Evolutionary conservation across 306 rosid species (phyloP).

Genomic region (Fragaria vesca): DNA sequence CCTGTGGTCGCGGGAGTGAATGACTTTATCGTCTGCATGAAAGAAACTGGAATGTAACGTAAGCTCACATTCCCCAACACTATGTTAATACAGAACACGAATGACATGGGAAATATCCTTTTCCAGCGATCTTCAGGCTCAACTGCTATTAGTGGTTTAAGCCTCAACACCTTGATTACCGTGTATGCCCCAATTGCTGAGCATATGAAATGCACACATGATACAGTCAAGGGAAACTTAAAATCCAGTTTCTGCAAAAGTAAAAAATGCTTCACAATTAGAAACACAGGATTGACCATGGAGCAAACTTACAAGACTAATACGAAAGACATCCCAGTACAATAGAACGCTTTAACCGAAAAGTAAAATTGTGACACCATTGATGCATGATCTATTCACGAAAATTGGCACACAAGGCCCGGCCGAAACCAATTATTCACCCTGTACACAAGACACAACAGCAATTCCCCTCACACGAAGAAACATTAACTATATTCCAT

Average conservation of each 20-base stretch:
- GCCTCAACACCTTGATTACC: slow-evolving; percentile 73
- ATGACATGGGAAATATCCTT: slow-evolving; percentile 99
- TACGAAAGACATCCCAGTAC: neutral
- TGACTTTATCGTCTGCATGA: slow-evolving; percentile 98
- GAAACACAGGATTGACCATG: neutral
- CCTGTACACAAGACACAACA: neutral
- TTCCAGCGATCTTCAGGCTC: slow-evolving; percentile 91
- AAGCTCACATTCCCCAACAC: slow-evolving; percentile 95
- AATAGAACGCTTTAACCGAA: neutral
- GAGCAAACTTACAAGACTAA: neutral
- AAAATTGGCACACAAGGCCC: neutral
- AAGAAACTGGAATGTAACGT: slow-evolving; percentile 95
- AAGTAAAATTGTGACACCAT: neutral
- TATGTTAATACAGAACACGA: slow-evolving; percentile 92
- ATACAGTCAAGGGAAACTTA: slow-evolving; percentile 89
- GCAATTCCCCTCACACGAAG: neutral
- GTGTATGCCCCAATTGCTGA: slow-evolving; percentile 82
- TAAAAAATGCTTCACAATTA: slow-evolving; percentile 10
- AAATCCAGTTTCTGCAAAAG: slow-evolving; percentile 84
- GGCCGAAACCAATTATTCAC: neutral
- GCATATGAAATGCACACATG: slow-evolving; percentile 90
- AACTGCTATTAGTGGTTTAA: slow-evolving; percentile 84
- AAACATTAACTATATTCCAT: neutral
- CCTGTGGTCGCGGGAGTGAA: slow-evolving; percentile 99
- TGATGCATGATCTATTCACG: neutral